Evolutionary conservation across 345 rosid genomes (phyloP).

Genomic region (Arabidopsis suecica): DNA sequence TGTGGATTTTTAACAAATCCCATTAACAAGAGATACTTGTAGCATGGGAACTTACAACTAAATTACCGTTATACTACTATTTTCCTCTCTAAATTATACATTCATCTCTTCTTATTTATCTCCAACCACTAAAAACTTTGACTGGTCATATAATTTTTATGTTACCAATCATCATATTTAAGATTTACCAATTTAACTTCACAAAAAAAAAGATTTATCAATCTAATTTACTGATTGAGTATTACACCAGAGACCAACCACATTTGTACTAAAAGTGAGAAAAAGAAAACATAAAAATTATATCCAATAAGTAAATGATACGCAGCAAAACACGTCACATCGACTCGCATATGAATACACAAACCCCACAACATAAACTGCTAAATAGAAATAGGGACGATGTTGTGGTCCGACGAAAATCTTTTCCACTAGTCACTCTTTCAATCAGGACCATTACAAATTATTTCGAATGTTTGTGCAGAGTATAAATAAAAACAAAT

Average conservation of each 20-base stretch:
- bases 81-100: background rate
- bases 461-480: background rate
- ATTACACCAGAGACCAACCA: background rate
- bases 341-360: constrained; percentile 36
- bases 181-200: background rate
- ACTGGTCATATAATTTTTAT: background rate
- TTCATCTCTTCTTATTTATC: too few species aligned
- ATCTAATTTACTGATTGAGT: background rate
- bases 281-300: background rate
- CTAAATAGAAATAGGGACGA: constrained; percentile 22
- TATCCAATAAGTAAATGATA: constrained; percentile 31
- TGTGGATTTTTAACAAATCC: too few species aligned
- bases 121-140: background rate
- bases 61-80: too few species aligned
- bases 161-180: background rate
- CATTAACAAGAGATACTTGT: too few species aligned
- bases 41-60: too few species aligned
- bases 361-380: constrained; percentile 24
- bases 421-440: background rate
- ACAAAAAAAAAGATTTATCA: background rate
- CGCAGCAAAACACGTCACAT: constrained; percentile 36
- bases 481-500: background rate
- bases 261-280: background rate
- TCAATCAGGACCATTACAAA: constrained; percentile 15
- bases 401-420: constrained; percentile 18